Evolutionary conservation across 2,329 filamentous ascomycete species (phyloP), one percentile per base, ranked within the genome.

Genomic region (Xylaria multiplex): DNA sequence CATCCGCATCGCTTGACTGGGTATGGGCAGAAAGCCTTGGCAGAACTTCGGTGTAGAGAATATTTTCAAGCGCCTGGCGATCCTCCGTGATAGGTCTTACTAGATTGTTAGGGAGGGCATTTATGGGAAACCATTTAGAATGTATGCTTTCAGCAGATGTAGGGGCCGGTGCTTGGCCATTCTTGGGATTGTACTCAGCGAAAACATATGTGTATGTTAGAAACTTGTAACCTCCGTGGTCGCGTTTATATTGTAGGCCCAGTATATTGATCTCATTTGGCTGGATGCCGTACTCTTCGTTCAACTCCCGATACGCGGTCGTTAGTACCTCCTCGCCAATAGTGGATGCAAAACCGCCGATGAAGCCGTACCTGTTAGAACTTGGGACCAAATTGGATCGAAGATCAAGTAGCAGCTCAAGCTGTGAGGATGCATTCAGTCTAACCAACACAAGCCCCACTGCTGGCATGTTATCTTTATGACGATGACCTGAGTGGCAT

Each of bases 131-230:
- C 65, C 65, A 69, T n/a, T 67, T 24, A 35, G 65, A 62, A 2
- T 40, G 19, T 16, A 24, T 4, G 6, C 37, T 56, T 43, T 61
- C 48, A 4, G 6, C 3, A 40, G 32, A 52, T 35, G 9, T 16
- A 6, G 65, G n/a, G 8, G 4, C 6, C 1, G 65, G 67, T 6
- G 65, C 43, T 32, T 27, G 27, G 13, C 57, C 57, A 30, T 62
- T 27, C 16, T 9, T 30, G 3, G 64, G 55, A 14, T 59, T 54
- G 37, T 68, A 69, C 50, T 58, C 59, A 3, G 65, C 65, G 16
- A 68, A 65, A 8, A 69, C 19, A 32, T 69, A 69, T 11, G 62
- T 64, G 19, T 69, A 69, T 13, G 42, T 46, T 5, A 69, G 14
- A 30, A 62, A 52, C 42, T 61, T 64, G n/a, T 40, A 4, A 27